Evolutionary conservation across 192 early-diverging fungal species (phyloP).

Genomic region (Powellomyces hirtus): DNA sequence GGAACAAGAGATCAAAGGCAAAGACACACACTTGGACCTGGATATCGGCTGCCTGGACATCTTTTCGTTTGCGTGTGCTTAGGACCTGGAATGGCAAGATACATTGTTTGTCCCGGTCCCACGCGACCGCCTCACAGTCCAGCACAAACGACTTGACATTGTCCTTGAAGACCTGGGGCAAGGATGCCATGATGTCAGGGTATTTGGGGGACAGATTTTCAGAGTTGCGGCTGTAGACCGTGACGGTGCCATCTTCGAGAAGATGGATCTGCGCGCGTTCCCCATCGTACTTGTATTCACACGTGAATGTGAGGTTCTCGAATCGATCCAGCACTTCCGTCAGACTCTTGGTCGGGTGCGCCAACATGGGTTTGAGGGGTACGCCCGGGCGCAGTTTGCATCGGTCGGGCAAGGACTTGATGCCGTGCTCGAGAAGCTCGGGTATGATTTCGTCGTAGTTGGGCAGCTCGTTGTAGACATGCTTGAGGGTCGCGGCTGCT

Average conservation of each 20-base stretch:
- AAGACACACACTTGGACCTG: constrained; percentile 94
- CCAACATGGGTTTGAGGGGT: constrained; percentile 98
- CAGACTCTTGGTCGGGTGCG: constrained; percentile 94
- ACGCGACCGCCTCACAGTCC: constrained; percentile 99
- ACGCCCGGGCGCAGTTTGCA: constrained; percentile 94
- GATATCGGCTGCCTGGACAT: constrained; percentile 88
- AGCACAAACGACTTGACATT: constrained; percentile 85
- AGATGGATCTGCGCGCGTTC: constrained; percentile 93
- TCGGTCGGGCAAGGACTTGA: constrained; percentile 62
- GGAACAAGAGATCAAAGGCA: constrained; percentile 92
- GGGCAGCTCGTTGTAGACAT: constrained; percentile 83
- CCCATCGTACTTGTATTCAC: constrained; percentile 99
- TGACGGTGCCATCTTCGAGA: constrained; percentile 69
- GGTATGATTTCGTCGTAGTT: constrained; percentile 91
- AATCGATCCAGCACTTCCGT: constrained; percentile 93
- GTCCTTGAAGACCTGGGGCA: constrained; percentile 55
- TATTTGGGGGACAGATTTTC: constrained; percentile 93
- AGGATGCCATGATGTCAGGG: constrained; percentile 83
- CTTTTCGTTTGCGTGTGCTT: constrained; percentile 93
- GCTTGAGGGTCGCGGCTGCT: constrained; percentile 56
- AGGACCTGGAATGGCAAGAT: constrained; percentile 94
- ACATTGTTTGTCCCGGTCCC: constrained; percentile 81
- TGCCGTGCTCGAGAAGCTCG: constrained; percentile 73
- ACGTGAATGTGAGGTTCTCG: constrained; percentile 88
- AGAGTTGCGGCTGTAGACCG: constrained; percentile 90